Percentiles rank a stretch among this genome's conserved stretches.
Evolutionary conservation across 2,329 filamentous ascomycete genomes (phyloP).

Genomic region (Ophiosphaerella korrae): DNA sequence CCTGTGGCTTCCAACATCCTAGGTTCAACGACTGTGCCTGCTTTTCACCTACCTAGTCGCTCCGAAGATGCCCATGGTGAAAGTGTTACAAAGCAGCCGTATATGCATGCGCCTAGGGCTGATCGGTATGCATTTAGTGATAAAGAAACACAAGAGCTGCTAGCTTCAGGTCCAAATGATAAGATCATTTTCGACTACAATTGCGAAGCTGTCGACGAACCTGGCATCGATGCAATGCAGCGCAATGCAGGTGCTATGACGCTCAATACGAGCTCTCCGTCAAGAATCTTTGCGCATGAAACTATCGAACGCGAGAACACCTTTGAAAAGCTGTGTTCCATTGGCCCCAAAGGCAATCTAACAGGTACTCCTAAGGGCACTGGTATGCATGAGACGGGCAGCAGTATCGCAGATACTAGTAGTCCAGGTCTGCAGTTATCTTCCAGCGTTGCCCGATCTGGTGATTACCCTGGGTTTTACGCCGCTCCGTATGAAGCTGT

Average conservation of each 20-base stretch:
- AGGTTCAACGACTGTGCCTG: slow-evolving; percentile 22
- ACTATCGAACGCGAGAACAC: slow-evolving; percentile 35
- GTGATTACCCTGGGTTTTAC: slow-evolving; percentile 27
- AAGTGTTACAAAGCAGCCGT: slow-evolving; percentile 15
- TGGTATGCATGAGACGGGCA: slow-evolving; percentile 44
- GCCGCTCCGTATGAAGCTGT: slow-evolving; percentile 24
- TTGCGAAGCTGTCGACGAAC: not conserved
- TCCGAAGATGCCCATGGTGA: not conserved
- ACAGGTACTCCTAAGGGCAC: slow-evolving; percentile 46
- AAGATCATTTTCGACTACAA: slow-evolving; percentile 37
- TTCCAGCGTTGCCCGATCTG: slow-evolving; percentile 22
- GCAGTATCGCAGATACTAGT: slow-evolving; percentile 46
- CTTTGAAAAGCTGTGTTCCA: slow-evolving; percentile 41
- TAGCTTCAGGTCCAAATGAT: slow-evolving; percentile 45
- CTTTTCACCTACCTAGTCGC: slow-evolving; percentile 11
- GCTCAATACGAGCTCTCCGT: slow-evolving; percentile 7
- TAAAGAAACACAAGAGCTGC: slow-evolving; percentile 40
- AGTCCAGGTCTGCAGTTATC: slow-evolving; percentile 34
- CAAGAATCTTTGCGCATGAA: slow-evolving; percentile 2
- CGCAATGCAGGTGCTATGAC: not conserved
- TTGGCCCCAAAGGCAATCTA: slow-evolving; percentile 44
- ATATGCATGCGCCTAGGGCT: slow-evolving; percentile 23
- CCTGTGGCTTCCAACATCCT: slow-evolving; percentile 12
- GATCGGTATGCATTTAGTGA: slow-evolving; percentile 35
- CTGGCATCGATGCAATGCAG: not conserved